Base-by-base conservation (phyloP, 2,329 filamentous ascomycete species). In the Bipolaris gigantea region DNA sequence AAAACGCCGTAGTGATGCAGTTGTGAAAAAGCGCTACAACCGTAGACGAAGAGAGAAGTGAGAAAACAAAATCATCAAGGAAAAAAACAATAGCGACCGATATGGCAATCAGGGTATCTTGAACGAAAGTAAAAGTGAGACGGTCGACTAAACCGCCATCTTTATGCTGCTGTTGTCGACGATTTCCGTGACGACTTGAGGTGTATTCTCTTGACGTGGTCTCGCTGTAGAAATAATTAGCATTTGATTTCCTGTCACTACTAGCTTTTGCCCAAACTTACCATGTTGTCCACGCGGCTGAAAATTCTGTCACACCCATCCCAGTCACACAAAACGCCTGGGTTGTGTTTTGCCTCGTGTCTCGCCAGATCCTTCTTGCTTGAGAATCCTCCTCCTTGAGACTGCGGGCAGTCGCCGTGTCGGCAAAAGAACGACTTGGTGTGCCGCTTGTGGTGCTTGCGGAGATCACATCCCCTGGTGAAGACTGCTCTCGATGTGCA, bases 291-390 rank as follows among this genome's bases (percentile, higher is more conserved):
- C 21, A 85, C 80, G 30, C 84, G 76, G 67, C 81, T 84, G 66
- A 86, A 86, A 2, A 86, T 75, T 43, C 83, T 73, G 50, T 79
- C 78, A 67, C 84, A 86, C 6, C 79, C 81, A 27, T 79, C 76
- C 80, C 80, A 84, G 59, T 84, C 81, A 61, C 84, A 86, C 34
- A 78, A 64, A 47, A 86, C 80, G n/a, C 78, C 79, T 2, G 84
- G 83, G 58, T 85, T 84, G 67, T 86, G 84, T 65, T 84, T 85
- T 39, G 83, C 83, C 67, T 86, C 84, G 58, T 86, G 84, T 35
- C 84, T 73, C 23, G 81, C 80, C 18, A 83, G 79, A 58, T 86
- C 84, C 63, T 86, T 86, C 66, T 85, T 85, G 64, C 81, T 84
- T 6, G 82, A 85, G 65, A 86, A 86, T 0, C 84, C 83, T 30